Evolutionary conservation across 805 yeast genomes (phyloP).

Genomic region (Saccharomycopsis microspora): DNA sequence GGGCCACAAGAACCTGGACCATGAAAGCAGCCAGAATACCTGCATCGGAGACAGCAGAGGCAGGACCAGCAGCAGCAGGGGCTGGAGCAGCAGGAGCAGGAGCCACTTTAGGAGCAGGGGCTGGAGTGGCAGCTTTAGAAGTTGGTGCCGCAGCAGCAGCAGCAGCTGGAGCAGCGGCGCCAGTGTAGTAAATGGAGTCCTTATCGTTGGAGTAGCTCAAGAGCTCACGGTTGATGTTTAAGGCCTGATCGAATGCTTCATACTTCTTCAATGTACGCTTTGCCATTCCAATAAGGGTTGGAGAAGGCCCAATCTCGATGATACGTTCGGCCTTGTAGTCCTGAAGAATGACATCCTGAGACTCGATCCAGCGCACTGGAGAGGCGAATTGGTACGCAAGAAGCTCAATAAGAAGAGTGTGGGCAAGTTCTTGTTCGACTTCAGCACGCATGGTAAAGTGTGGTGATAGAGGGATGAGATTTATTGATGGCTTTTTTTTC

Average conservation of each 20-base stretch:
- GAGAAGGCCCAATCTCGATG: conserved; percentile 98
- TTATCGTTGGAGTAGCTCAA: conserved; percentile 93
- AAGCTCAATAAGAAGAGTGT: conserved; percentile 85
- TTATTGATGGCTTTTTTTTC: background rate
- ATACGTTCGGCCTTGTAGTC: conserved; percentile 94
- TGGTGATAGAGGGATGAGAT: background rate
- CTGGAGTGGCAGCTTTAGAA: conserved; percentile 19
- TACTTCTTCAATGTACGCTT: conserved; percentile 92
- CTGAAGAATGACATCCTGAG: conserved; percentile 94
- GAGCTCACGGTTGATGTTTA: conserved; percentile 77
- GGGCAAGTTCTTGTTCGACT: conserved; percentile 95
- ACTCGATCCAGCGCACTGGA: conserved; percentile 99
- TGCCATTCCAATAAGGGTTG: conserved; percentile 98
- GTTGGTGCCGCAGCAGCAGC: conserved; percentile 24
- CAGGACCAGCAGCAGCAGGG: conserved; percentile 29
- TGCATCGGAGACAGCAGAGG: conserved; percentile 74
- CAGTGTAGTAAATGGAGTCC: conserved; percentile 88
- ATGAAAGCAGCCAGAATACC: conserved; percentile 79
- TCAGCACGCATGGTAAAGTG: conserved; percentile 53
- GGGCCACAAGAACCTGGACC: conserved; percentile 86
- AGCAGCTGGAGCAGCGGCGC: conserved; percentile 39
- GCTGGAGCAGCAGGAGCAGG: conserved; percentile 22
- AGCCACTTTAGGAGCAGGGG: conserved; percentile 20
- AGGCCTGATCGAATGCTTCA: conserved; percentile 96
- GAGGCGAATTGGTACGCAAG: conserved; percentile 98